Conservation (phyloP, 768 basidiomycete species). For the Leccinum fibrillosum region DNA sequence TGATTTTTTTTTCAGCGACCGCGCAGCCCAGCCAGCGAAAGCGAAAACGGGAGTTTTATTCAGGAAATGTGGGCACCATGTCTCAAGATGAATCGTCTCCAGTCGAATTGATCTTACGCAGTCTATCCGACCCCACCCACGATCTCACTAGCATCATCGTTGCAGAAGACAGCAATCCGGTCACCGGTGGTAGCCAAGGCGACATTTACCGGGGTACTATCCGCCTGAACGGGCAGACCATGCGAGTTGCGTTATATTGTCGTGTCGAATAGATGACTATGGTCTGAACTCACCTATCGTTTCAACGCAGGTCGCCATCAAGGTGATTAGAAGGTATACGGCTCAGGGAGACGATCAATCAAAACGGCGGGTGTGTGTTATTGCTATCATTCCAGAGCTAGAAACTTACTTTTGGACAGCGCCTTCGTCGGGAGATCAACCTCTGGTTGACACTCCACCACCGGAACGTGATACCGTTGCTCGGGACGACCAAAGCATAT, state of each 20-base stretch:
- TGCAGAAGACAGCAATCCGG: conserved; percentile 9
- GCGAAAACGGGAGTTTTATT: conserved; percentile 5
- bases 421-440: conserved; percentile 28
- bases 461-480: conserved; percentile 29
- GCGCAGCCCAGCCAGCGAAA: background rate
- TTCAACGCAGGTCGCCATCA: conserved; percentile 9
- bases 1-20: background rate
- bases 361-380: conserved; percentile 13
- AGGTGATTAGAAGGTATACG: conserved; percentile 23
- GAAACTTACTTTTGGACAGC: conserved; percentile 5
- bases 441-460: conserved; percentile 31
- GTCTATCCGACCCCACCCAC: conserved; percentile 8
- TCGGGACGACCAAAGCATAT: conserved; percentile 25
- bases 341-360: conserved; percentile 11
- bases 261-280: conserved; percentile 10
- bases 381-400: background rate
- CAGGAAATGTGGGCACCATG: conserved; percentile 8
- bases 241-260: conserved; percentile 8
- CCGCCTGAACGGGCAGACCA: conserved; percentile 8
- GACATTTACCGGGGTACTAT: conserved; percentile 21
- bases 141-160: conserved; percentile 16
- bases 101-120: conserved; percentile 1
- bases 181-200: conserved; percentile 19
- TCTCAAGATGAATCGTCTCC: background rate
- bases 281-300: background rate